Evolutionary conservation across 768 basidiomycete genomes (phyloP).

Genomic region (Tricholoma sp.): DNA sequence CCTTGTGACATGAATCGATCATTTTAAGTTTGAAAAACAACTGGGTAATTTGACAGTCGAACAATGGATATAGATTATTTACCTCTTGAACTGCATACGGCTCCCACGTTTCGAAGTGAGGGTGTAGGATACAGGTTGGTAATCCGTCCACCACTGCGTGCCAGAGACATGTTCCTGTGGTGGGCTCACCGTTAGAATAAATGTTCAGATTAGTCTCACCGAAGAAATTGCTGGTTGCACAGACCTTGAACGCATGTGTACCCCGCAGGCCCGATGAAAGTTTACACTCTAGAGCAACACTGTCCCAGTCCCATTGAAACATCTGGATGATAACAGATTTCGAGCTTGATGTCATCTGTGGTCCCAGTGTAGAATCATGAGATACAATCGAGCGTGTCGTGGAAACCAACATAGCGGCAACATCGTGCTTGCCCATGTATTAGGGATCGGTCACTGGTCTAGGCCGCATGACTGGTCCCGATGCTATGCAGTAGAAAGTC

Average conservation of each 20-base stretch:
- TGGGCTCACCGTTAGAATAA: conserved; percentile 33
- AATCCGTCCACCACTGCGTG: conserved; percentile 71
- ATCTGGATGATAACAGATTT: conserved; percentile 62
- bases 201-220: background rate
- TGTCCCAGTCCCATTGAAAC: conserved; percentile 65
- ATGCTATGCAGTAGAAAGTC: no score
- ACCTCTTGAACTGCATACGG: conserved; percentile 43
- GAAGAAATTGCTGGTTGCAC: conserved; percentile 12
- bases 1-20: conserved; percentile 45
- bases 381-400: no score
- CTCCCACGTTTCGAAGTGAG: conserved; percentile 63
- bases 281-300: conserved; percentile 58
- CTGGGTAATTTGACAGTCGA: no score
- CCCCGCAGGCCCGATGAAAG: conserved; percentile 62
- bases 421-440: no score
- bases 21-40: conserved; percentile 24
- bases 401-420: no score
- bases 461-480: no score
- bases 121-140: conserved; percentile 63
- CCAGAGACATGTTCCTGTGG: conserved; percentile 56
- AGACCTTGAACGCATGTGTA: conserved; percentile 65
- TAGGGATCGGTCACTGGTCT: no score
- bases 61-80: no score
- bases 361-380: no score
- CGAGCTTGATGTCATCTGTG: background rate